Evolutionary conservation across 31 red algal species (phyloP).

Genomic region (Endocladia muricata): DNA sequence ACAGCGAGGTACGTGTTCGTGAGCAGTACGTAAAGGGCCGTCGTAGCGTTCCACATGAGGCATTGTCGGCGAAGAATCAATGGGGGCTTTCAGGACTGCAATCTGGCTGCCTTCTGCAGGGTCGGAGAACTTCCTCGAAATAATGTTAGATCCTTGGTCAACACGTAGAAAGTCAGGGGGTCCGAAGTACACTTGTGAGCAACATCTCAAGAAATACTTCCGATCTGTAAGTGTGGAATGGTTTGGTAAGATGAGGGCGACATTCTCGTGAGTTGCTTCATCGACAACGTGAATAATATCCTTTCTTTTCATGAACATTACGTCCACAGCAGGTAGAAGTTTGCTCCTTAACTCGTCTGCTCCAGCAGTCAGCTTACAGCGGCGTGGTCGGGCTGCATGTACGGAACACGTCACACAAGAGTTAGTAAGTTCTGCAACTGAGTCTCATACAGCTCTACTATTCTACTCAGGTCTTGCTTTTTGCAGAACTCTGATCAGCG

Average conservation of each 20-base stretch:
- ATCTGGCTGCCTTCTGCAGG: conserved; percentile 1
- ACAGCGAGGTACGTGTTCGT: no score
- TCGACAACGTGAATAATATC: background rate
- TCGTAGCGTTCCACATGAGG: conserved; percentile 37
- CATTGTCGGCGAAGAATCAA: conserved; percentile 23
- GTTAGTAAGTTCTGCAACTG: background rate
- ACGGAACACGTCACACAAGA: background rate
- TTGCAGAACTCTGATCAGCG: background rate
- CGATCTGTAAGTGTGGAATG: background rate
- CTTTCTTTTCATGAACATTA: background rate
- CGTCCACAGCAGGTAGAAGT: background rate
- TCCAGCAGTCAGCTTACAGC: background rate
- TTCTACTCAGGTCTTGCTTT: background rate
- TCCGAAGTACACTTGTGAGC: conserved; percentile 9
- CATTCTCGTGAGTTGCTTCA: background rate
- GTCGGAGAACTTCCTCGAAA: conserved; percentile 10
- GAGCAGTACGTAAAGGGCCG: conserved; percentile 5
- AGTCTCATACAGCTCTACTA: background rate
- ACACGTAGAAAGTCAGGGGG: conserved; percentile 42
- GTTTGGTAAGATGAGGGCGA: background rate
- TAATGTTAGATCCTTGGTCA: conserved; percentile 41
- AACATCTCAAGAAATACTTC: background rate
- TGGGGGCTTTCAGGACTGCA: conserved; percentile 7
- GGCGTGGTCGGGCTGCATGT: background rate
- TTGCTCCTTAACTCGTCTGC: background rate